A percentile compares a stretch with the other conserved stretches of the same genome.
Conservation (phyloP, 306 rosid genomes). For the Rosa lucieae region DNA sequence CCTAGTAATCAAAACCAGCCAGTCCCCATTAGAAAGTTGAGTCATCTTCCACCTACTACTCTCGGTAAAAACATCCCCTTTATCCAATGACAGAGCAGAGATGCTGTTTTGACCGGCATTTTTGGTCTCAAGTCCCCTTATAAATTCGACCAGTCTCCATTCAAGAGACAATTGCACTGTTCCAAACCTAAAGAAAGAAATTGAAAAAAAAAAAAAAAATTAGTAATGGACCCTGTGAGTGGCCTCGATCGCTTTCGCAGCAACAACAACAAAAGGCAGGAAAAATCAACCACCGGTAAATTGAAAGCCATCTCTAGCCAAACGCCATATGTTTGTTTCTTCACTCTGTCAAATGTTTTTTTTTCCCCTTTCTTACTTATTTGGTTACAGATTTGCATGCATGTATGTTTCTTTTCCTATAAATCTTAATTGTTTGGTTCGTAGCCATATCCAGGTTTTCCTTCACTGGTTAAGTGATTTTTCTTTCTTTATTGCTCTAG, state of each 20-base stretch:
- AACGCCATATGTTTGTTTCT: not conserved
- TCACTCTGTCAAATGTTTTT: not conserved
- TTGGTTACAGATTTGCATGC: not conserved
- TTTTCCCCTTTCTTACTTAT: not conserved
- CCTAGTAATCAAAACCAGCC: constrained; percentile 2
- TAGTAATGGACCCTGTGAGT: not conserved
- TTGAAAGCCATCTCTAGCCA: not conserved
- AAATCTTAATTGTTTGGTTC: not conserved
- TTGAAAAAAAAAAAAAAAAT: not conserved
- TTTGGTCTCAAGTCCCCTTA: constrained; percentile 23
- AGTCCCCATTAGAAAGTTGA: not conserved
- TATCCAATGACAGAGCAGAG: constrained; percentile 19
- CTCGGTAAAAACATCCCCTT: constrained; percentile 17
- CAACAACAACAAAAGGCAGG: not conserved
- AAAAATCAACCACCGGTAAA: not conserved
- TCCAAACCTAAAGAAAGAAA: not conserved
- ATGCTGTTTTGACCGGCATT: constrained; percentile 12
- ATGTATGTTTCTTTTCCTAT: not conserved
- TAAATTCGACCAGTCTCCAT: not conserved
- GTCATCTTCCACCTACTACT: constrained; percentile 12
- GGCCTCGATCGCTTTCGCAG: not conserved
- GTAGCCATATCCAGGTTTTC: not conserved
- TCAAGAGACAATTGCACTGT: not conserved
- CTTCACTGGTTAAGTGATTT: not conserved
- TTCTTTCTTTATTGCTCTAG: not conserved